Evolutionary conservation across 352 stramenopile species (phyloP).

Genomic region (Pythium folliculosum): DNA sequence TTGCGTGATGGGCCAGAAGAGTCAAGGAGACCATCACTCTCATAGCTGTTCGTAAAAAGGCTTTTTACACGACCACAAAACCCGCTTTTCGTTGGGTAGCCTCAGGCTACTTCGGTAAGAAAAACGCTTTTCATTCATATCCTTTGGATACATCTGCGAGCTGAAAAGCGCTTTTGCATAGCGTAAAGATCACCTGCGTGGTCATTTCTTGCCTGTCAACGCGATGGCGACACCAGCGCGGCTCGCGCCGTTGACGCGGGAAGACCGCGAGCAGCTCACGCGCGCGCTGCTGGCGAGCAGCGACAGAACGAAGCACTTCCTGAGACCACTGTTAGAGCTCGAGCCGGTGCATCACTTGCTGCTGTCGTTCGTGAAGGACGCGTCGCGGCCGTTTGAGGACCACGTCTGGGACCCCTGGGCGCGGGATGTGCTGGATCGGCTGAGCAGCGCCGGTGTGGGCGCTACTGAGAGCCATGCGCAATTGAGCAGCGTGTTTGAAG

Average conservation of each 20-base stretch:
- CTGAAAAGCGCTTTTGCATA: constrained; percentile 15
- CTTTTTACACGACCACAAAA: constrained; percentile 10
- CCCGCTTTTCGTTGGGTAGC: neutral
- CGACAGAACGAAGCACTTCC: constrained; percentile 52
- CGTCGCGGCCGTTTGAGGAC: constrained; percentile 61
- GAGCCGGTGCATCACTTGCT: constrained; percentile 70
- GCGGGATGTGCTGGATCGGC: constrained; percentile 48
- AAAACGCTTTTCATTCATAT: constrained; percentile 19
- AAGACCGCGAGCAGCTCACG: constrained; percentile 45
- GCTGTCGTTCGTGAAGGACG: constrained; percentile 64
- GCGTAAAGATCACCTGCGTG: no score
- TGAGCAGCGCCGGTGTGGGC: constrained; percentile 35
- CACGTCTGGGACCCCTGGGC: constrained; percentile 76
- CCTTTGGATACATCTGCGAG: constrained; percentile 14
- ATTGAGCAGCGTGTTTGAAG: constrained; percentile 45
- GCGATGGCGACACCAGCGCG: neutral
- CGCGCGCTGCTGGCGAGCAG: constrained; percentile 42
- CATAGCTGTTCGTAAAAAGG: neutral
- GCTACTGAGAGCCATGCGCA: constrained; percentile 13
- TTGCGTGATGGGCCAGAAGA: constrained; percentile 13
- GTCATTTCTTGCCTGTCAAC: neutral
- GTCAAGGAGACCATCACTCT: constrained; percentile 25
- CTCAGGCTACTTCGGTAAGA: neutral
- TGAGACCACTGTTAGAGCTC: constrained; percentile 60
- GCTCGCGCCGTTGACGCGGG: constrained; percentile 20